Evolutionary conservation across 139 green algal genomes (phyloP), one percentile per base, ranked within the genome.

Genomic region (Marvania coccoides): DNA sequence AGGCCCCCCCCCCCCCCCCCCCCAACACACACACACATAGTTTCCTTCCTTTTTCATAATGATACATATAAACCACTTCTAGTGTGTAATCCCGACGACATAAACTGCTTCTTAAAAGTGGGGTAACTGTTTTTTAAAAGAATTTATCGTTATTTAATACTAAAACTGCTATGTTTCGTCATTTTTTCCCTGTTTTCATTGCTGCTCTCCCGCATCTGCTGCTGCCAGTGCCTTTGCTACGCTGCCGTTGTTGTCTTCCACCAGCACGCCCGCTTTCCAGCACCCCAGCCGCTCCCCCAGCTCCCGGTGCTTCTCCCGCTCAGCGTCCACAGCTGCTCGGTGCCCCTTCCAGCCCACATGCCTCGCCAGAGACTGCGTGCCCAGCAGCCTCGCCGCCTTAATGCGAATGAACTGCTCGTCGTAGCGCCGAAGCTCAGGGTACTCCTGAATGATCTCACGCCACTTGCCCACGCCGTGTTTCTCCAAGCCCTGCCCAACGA

Each of bases 251-350:
- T 79, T 79, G 54, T 94, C 76, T 51, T 94, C 87, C 6, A 94
- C 84, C 12, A 94, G 73, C 48, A 83, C 76, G 0, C 87, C 87
- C 5, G 63, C 73, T 71, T 92, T 94, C 85, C 88, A 90, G 61
- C 87, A 94, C 19, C 87, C 83, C 4, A 73, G 80, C 4, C 33
- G 45, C 29, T 80, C 77, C 0, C 87, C 88, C 1, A 94, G 72
- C 12, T 63, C 64, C 34, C 79, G 81, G 63, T 95, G 88, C 23
- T 61, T 71, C 2, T 54, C 67, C 7, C 76, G 77, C 70, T 90
- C 83, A 6, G 64, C 77, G 33, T 91, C 82, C 53, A 86, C 84
- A 10, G 74, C 69, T 1, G 63, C 78, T 7, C 14, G 28, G 34
- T 65, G 33, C 31, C 69, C 79, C 47, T 83, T 85, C 82, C 82